phyloP scores from a whole-genome alignment of 1,139 yeast genomes.

The Meyerozyma elateridarum region DNA sequence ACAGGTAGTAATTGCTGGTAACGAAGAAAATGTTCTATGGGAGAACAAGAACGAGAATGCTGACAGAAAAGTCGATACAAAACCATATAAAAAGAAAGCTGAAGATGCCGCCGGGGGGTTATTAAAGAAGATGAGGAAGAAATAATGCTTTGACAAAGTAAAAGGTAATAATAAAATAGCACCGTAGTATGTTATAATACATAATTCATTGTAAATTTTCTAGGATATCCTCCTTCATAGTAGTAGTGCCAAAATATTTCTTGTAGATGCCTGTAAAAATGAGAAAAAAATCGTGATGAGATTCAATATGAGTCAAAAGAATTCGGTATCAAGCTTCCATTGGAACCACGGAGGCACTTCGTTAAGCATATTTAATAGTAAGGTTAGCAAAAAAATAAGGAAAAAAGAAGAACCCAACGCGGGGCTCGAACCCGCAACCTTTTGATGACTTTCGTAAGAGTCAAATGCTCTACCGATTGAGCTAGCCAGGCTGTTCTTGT shows the following conservation, averaged over 20 bases:
- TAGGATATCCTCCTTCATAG: no score
- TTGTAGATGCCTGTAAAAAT: no score
- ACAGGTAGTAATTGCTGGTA: conserved; percentile 55
- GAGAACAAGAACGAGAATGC: conserved; percentile 22
- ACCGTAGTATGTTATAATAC: no score
- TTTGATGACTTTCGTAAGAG: conserved; percentile 14
- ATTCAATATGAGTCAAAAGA: no score
- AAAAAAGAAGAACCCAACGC: conserved; percentile 16
- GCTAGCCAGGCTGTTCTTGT: conserved; percentile 4
- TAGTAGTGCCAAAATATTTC: no score
- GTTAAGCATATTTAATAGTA: no score
- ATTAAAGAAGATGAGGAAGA: conserved; percentile 20
- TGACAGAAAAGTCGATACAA: conserved; percentile 20
- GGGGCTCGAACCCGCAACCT: conserved; percentile 23
- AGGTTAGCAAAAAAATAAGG: conserved; percentile 4
- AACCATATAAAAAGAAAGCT: conserved; percentile 22
- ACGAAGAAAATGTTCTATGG: conserved; percentile 19
- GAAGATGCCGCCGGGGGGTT: conserved; percentile 24
- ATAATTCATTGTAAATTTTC: no score
- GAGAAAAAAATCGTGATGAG: no score
- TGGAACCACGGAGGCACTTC: no score
- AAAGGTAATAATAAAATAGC: not conserved
- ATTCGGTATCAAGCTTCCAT: no score
- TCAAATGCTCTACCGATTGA: conserved; percentile 5
- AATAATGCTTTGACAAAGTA: conserved; percentile 5